Conservation (phyloP, 768 basidiomycete species). For the Phanerochaete carnosa region DNA sequence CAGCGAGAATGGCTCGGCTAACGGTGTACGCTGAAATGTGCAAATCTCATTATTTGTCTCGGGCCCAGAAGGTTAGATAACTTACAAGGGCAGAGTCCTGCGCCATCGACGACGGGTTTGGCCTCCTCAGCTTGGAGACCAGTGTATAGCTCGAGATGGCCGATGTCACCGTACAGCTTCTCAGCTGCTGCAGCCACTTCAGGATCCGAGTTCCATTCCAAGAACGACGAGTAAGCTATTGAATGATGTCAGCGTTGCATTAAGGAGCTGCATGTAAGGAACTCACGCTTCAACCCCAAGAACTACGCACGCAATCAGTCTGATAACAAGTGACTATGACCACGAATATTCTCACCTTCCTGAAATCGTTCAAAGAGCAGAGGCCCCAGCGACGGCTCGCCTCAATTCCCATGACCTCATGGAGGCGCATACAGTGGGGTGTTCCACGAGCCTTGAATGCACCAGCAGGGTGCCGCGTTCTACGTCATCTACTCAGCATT, state of each 20-base stretch:
- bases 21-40: conserved; percentile 63
- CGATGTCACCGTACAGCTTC: conserved; percentile 72
- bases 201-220: conserved; percentile 78
- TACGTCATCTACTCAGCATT: conserved; percentile 22
- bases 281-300: conserved; percentile 71
- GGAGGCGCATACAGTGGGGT: conserved; percentile 63
- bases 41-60: neutral
- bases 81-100: conserved; percentile 80
- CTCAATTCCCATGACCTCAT: conserved; percentile 85
- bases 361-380: conserved; percentile 82
- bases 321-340: neutral
- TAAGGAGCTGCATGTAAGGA: too few relatives aligned
- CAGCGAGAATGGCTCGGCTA: conserved; percentile 80
- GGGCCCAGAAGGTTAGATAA: neutral
- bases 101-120: conserved; percentile 72
- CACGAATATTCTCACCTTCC: conserved; percentile 42
- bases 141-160: conserved; percentile 78
- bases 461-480: conserved; percentile 68
- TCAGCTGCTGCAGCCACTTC: conserved; percentile 71
- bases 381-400: conserved; percentile 75
- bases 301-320: conserved; percentile 33
- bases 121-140: conserved; percentile 77
- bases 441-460: conserved; percentile 77
- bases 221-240: conserved; percentile 63
- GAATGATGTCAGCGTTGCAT: neutral